Evolutionary conservation across 2,329 filamentous ascomycete genomes (phyloP).

Genomic region (Beauveria medogensis): DNA sequence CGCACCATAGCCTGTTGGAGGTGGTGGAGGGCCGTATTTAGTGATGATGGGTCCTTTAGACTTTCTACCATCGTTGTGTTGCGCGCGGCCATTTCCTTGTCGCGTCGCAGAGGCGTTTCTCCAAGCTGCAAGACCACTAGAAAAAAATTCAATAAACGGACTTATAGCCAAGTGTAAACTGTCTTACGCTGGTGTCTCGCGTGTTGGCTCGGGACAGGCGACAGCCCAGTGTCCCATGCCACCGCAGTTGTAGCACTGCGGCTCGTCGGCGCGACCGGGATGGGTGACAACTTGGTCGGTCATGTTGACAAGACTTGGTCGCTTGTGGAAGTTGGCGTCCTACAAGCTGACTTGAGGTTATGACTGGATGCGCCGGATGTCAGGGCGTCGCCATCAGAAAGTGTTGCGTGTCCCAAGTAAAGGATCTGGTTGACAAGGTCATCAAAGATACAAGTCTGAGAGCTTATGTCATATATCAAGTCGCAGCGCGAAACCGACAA

Average conservation of each 20-base stretch:
- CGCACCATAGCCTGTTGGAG: constrained; percentile 20
- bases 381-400: constrained; percentile 1
- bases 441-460: not conserved
- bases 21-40: constrained; percentile 15
- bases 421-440: not conserved
- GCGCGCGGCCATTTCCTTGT: constrained; percentile 21
- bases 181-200: constrained; percentile 42
- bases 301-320: constrained; percentile 19
- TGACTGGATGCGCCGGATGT: not conserved
- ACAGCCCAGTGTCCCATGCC: constrained; percentile 42
- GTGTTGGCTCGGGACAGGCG: constrained; percentile 43
- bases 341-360: not conserved
- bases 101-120: constrained; percentile 24
- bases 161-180: not conserved
- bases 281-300: constrained; percentile 22
- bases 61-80: constrained; percentile 23
- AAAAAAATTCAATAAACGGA: constrained; percentile 11
- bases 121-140: constrained; percentile 29
- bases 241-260: constrained; percentile 48
- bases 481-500: not conserved
- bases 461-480: not conserved
- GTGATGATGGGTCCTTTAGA: constrained; percentile 16
- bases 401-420: not conserved
- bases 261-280: constrained; percentile 24
- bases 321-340: not conserved